Conservation (phyloP, 345 rosid species). For the Eucalyptus rudis region DNA sequence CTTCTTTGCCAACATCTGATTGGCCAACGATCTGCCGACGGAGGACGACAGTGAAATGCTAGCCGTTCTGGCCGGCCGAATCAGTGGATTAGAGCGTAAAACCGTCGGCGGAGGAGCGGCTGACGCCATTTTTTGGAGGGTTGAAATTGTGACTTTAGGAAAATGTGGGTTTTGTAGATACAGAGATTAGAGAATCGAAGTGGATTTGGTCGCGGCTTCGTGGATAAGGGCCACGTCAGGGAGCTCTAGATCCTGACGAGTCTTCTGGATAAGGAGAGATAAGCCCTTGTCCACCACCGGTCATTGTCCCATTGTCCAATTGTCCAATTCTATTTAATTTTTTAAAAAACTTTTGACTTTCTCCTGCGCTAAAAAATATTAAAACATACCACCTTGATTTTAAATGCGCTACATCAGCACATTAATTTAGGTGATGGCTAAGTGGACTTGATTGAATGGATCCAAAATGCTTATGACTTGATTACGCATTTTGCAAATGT, state of each 20-base stretch:
- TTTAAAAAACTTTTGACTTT: neutral
- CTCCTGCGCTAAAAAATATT: neutral
- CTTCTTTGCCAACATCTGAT: neutral
- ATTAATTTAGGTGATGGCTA: neutral
- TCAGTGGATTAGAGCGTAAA: neutral
- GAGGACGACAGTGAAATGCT: neutral
- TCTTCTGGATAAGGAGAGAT: constrained; percentile 8
- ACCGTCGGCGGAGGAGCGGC: neutral
- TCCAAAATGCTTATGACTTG: neutral
- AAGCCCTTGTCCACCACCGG: constrained; percentile 10
- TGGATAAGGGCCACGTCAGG: constrained; percentile 47
- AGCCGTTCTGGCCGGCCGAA: neutral
- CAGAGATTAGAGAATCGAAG: neutral
- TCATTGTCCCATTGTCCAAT: neutral
- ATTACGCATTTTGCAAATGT: neutral
- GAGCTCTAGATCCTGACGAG: constrained; percentile 7
- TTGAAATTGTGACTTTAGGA: neutral
- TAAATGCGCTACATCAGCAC: neutral
- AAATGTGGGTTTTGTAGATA: neutral
- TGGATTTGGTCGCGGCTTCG: neutral
- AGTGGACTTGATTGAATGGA: neutral
- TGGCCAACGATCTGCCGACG: neutral
- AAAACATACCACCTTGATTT: neutral
- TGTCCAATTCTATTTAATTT: neutral
- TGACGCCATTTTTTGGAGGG: neutral